Evolutionary conservation across 345 rosid species (phyloP), one percentile per base, ranked within the genome.

Genomic region (Cochlearia excelsa): DNA sequence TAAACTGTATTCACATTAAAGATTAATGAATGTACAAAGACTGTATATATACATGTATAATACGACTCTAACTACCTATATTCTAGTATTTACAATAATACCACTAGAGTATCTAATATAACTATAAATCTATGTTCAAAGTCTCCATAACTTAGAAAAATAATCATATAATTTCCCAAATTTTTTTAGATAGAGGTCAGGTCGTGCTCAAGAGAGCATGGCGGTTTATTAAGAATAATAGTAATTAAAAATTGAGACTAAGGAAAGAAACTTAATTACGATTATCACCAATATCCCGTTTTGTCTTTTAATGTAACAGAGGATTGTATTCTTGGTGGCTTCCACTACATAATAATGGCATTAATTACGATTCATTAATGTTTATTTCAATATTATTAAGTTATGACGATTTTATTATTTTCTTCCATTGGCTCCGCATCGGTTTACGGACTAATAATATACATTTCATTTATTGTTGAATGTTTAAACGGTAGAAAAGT

Each of bases 241-340:
- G n/a, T n/a, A 16, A 16, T 16, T 16, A 16, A 16, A 16, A 16
- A 30, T 2, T 42, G 33, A 30, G 11, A 45, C 61, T 30, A 35
- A 42, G 42, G 7, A 45, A 63, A 34, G 3, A 43, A 16, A 8
- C 28, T 41, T 33, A 34, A 16, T 16, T 50, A 9, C 51, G 26
- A 9, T 42, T 9, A 48, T 47, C 29, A 11, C 28, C 54, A 29
- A 39, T 49, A 56, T 39, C 57, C 47, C 8, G 66, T 61, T 51
- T 61, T 61, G 66, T 61, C 66, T 50, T 50, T 16, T 44, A 64
- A 31, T 63, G 41, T 51, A 51, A 39, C 30, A 63, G 67, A 51
- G 67, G 51, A 52, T 43, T 51, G 51, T 51, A 33, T 41, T 31
- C 51, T 47, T 52, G 43, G 51, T 42, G 59, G 43, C 51, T 29